Conservation (phyloP, 306 rosid species). For the Dalbergia cultrata region DNA sequence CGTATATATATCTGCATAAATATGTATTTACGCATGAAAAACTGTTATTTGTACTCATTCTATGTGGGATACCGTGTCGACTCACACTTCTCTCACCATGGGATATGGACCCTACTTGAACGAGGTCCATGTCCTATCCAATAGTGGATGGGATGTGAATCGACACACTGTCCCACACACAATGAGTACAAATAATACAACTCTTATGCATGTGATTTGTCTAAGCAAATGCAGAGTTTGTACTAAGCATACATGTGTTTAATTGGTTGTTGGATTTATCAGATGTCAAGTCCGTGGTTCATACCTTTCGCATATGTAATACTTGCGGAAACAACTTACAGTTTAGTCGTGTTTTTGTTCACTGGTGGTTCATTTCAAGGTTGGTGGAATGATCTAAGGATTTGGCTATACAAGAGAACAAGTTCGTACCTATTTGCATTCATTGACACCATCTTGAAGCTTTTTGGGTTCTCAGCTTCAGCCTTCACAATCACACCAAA, state of each 20-base stretch:
- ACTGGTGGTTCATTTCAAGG: slow-evolving; percentile 74
- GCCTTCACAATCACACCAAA: slow-evolving; percentile 74
- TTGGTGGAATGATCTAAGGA: slow-evolving; percentile 90
- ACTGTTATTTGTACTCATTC: too few species aligned
- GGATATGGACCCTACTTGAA: too few species aligned
- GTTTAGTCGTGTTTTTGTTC: slow-evolving; percentile 69
- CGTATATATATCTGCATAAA: neutral
- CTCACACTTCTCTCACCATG: too few species aligned
- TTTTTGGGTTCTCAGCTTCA: slow-evolving; percentile 57
- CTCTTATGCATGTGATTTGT: neutral
- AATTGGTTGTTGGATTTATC: slow-evolving; percentile 39
- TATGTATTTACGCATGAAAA: too few species aligned
- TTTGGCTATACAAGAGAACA: slow-evolving; percentile 85
- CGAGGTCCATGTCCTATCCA: too few species aligned
- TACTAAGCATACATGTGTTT: slow-evolving; percentile 13
- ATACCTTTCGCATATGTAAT: slow-evolving; percentile 77
- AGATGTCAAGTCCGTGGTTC: slow-evolving; percentile 83
- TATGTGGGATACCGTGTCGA: too few species aligned
- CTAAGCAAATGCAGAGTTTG: neutral
- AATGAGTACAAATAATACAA: too few species aligned
- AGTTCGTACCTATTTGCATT: slow-evolving; percentile 74
- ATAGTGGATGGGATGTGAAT: too few species aligned
- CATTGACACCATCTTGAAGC: slow-evolving; percentile 60
- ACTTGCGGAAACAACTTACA: slow-evolving; percentile 49
- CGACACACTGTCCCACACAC: too few species aligned